Evolutionary conservation across 805 yeast species (phyloP).

Genomic region (Limtongia smithiae): DNA sequence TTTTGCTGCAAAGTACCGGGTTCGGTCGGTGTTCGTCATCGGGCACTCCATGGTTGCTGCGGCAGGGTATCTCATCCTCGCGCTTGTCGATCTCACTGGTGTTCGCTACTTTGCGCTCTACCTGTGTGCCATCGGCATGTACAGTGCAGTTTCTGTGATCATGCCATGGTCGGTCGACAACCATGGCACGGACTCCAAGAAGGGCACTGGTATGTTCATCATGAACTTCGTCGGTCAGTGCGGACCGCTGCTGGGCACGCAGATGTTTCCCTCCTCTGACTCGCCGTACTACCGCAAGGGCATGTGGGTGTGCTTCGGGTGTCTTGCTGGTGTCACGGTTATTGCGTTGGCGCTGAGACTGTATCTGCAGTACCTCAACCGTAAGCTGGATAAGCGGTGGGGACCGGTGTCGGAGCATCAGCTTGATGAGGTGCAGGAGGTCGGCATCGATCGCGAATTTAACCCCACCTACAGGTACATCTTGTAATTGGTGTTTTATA

Average conservation of each 20-base stretch:
- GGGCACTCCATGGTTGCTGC: background rate
- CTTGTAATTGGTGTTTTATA: background rate
- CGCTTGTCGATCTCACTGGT: slow-evolving; percentile 17
- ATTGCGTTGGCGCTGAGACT: slow-evolving; percentile 10
- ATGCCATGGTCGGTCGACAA: slow-evolving; percentile 30
- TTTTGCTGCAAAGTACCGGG: background rate
- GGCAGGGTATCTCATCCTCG: slow-evolving; percentile 28
- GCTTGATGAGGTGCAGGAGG: slow-evolving; percentile 1
- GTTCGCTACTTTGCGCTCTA: slow-evolving; percentile 32
- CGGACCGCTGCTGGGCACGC: slow-evolving; percentile 32
- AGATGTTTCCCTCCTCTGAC: slow-evolving; percentile 28
- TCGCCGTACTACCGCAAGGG: slow-evolving; percentile 29
- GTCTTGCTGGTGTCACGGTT: slow-evolving; percentile 15
- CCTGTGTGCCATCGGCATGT: slow-evolving; percentile 28
- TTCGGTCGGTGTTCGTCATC: background rate
- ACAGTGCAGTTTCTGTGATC: slow-evolving; percentile 28
- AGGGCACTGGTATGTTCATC: slow-evolving; percentile 29
- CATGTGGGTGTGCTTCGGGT: slow-evolving; percentile 29
- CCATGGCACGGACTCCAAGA: slow-evolving; percentile 30
- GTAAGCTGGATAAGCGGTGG: slow-evolving; percentile 1
- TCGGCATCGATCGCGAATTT: slow-evolving; percentile 2
- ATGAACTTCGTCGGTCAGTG: slow-evolving; percentile 31
- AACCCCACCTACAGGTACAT: slow-evolving; percentile 5
- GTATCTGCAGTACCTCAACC: slow-evolving; percentile 1
- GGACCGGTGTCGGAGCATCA: background rate